Conservation (phyloP, 192 early-diverging fungal species). For the Rhizoclosmatium sp. region DNA sequence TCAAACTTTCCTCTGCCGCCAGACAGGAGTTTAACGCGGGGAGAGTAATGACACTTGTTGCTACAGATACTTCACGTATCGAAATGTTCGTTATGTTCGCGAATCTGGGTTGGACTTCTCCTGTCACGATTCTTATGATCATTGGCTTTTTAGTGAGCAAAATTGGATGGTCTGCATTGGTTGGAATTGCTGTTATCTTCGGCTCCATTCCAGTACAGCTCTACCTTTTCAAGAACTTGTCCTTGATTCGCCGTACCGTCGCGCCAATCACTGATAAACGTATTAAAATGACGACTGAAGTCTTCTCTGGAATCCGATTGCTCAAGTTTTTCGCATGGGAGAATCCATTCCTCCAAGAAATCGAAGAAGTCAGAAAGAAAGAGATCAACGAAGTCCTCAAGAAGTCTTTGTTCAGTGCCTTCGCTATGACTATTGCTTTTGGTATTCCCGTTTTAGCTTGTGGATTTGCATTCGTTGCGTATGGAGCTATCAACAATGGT, state of each 20-base stretch:
- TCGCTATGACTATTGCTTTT: slow-evolving; percentile 60
- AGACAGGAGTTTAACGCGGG: slow-evolving; percentile 67
- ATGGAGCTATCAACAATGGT: slow-evolving; percentile 43
- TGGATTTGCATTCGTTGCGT: slow-evolving; percentile 54
- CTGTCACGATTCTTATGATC: slow-evolving; percentile 51
- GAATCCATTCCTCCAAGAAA: slow-evolving; percentile 65
- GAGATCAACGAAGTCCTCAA: slow-evolving; percentile 53
- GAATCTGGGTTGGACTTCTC: slow-evolving; percentile 54
- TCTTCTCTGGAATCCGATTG: slow-evolving; percentile 75
- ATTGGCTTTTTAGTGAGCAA: slow-evolving; percentile 49
- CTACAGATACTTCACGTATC: slow-evolving; percentile 41
- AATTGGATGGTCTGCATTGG: slow-evolving; percentile 51
- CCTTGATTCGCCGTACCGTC: slow-evolving; percentile 50
- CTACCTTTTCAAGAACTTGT: slow-evolving; percentile 47
- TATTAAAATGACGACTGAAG: slow-evolving; percentile 75
- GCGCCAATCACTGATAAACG: slow-evolving; percentile 76
- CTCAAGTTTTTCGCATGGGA: slow-evolving; percentile 84
- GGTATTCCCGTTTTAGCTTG: slow-evolving; percentile 54
- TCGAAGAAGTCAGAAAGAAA: slow-evolving; percentile 59
- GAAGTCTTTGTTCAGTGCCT: slow-evolving; percentile 46
- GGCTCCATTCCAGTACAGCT: slow-evolving; percentile 50
- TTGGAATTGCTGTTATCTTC: slow-evolving; percentile 56
- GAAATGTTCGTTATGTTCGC: slow-evolving; percentile 43
- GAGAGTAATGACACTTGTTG: slow-evolving; percentile 60
- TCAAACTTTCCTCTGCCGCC: slow-evolving; percentile 58